Base-by-base conservation (phyloP, 371 early-diverging fungal species). In the Choanephora cucurbitarum region DNA sequence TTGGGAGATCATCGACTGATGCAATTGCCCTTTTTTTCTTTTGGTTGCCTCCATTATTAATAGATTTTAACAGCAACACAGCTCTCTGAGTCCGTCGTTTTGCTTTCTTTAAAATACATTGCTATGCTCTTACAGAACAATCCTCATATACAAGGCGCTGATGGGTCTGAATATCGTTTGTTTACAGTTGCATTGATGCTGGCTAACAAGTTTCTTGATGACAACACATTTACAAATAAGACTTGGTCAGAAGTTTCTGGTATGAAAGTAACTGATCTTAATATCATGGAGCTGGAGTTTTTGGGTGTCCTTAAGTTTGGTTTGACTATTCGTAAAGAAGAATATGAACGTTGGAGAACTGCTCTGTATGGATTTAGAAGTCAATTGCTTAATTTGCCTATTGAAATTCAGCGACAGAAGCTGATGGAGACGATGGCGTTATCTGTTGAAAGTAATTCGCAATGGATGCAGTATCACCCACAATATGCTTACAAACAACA, bases 151-250 rank as follows among this genome's bases (percentile, higher is more conserved):
- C 81, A 82, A 67, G 84, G 84, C 49, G 83, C 82, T 6, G 81
- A 71, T 47, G 91, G 90, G 19, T 88, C 89, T 31, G 91, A 91
- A 61, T 91, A 85, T 62, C 73, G 88, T 28, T 55, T 91, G 39
- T 89, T 90, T 65, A 88, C 88, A 0, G 90, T 91, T 11, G 88
- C 91, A n/a, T 59, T 91, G 18, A 90, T 91, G 89, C 57, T 77
- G 32, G 88, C 83, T 17, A 84, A 85, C 67, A 87, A 87, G 45
- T 86, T 82, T 57, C 58, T 86, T 56, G 85, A 85, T 54, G 88
- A 87, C 55, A 83, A 85, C 42, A 85, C 86, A 5, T 87, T 82
- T 52, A 85, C 85, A 7, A 86, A 86, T 67, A 85, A 85, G 58
- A 83, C 86, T 6, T 87, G 86, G 86, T 81, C 85, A 3, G 81